Evolutionary conservation across 2,329 filamentous ascomycete species (phyloP), one percentile per base, ranked within the genome.

Genomic region (Monosporascus sp.): DNA sequence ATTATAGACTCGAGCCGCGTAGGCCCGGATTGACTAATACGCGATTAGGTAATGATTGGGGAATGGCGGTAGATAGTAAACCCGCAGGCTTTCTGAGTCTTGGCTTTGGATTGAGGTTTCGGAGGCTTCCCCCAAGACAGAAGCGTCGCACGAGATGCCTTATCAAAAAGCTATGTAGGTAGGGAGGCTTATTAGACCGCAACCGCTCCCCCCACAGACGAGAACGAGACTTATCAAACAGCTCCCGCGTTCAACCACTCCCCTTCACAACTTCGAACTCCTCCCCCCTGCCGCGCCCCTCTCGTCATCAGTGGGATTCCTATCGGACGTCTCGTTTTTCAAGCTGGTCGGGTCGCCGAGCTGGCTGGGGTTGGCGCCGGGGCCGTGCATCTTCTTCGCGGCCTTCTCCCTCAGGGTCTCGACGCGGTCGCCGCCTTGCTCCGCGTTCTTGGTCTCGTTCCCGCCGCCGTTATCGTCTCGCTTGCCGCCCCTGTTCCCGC

Each of bases 251-350:
- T 35, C 31, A 35, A 14, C 31, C 9, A 35, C 3, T 4, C 31
- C 7, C 8, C 17, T 48, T 63, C 50, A 67, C 52, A 67, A 41
- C 55, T 66, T 67, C 15, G 64, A 65, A 14, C 60, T 55, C 41
- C 55, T 53, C 41, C 55, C 52, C n/a, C 18, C 45, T 20, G 50
- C 50, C 38, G 57, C 56, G 4, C 63, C 62, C 17, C 57, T 52
- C 45, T 66, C 63, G 15, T 48, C 49, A 1, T 60, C 55, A 4
- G 44, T 49, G 2, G 64, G 62, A 5, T 52, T 22, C 31, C 51
- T 45, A 7, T 60, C 52, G 47, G 48, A 60, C 39, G 49, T 54
- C 50, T 63, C 61, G 24, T 54, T 56, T 46, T 62, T 62, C 35
- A 64, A 44, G 31, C 61, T 63, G 49, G 59, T 55, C 15, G 62